Base-by-base conservation (phyloP, 116 monocot genomes). In the Cymodocea nodosa region DNA sequence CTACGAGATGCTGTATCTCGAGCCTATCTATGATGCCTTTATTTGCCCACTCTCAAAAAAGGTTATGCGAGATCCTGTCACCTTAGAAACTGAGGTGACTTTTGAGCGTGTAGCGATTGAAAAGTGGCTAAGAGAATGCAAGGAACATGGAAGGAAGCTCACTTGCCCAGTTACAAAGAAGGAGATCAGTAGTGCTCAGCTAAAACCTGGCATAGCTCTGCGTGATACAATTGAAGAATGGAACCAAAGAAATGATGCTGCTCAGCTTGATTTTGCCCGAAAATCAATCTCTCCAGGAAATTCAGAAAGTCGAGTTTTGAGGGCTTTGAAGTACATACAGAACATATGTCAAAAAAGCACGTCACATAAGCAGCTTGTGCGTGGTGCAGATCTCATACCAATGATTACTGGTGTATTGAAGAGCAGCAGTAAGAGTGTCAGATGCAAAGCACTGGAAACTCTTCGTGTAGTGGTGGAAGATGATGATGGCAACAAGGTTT, bases 81-180 rank as follows among this genome's bases (percentile, higher is more conserved):
- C 86, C 59, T 75, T 92, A 59, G 98, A 99, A 55, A 92, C 49
- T 50, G 92, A 86, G 6, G 75, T 77, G 5, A 92, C 92, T 37
- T 99, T 92, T 69, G 98, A 99, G 70, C 70, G 89, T 50, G 84
- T 81, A 49, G 89, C 98, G 56, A 89, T 99, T 71, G 80, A 84
- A 63, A 92, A 89, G 66, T 99, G 86, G 86, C 82, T 99, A 71
- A 85, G 66, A 56, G 85, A 91, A 66, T 88, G 88, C 73, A 71
- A 52, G 57, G 68, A 78, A 63, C 80, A 50, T 39, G 81, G 85
- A 65, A 78, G 76, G 66, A 82, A 57, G 54, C 77, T 73, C 39
- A 64, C 75, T 56, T 97, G 97, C 66, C 97, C 97, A 16, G 52
- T 91, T 34, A 91, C 97, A 20, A 16, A 70, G 54, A 79, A 80